phyloP scores from a whole-genome alignment of 768 basidiomycete genomes.

The Lanmaoa pseudosensibilis region DNA sequence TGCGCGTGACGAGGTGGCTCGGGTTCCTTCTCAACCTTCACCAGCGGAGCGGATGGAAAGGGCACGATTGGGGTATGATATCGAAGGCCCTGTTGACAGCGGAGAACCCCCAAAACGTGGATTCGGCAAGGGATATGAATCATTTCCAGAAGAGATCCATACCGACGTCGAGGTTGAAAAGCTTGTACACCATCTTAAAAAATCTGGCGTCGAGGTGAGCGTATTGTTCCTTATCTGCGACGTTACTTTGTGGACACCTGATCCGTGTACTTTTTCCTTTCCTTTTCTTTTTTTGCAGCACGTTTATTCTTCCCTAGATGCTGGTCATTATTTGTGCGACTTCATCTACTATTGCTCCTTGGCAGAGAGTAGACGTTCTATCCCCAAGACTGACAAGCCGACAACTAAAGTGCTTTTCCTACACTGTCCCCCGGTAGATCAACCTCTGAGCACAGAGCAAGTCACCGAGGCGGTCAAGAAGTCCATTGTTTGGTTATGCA shows the following conservation, averaged over 20 bases:
- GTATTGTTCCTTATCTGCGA: not conserved
- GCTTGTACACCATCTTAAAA: constrained; percentile 38
- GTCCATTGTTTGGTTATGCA: constrained; percentile 61
- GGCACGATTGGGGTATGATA: constrained; percentile 30
- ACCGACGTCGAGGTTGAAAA: constrained; percentile 38
- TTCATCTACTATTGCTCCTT: constrained; percentile 77
- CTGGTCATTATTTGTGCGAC: constrained; percentile 75
- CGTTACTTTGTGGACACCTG: constrained; percentile 5
- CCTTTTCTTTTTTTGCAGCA: constrained; percentile 39
- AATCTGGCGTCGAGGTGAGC: constrained; percentile 33
- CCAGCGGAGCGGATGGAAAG: constrained; percentile 31
- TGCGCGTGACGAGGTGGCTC: constrained; percentile 24
- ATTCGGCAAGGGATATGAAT: constrained; percentile 38
- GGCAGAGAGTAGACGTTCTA: constrained; percentile 57
- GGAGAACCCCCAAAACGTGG: constrained; percentile 35
- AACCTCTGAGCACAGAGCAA: constrained; percentile 63
- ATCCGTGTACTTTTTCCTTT: not conserved
- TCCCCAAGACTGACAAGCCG: constrained; percentile 33
- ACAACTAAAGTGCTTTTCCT: constrained; percentile 57
- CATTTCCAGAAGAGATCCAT: constrained; percentile 36
- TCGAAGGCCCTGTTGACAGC: constrained; percentile 28
- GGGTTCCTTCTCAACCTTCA: constrained; percentile 22
- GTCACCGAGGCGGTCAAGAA: constrained; percentile 65
- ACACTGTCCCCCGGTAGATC: constrained; percentile 68
- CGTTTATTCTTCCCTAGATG: constrained; percentile 72